phyloP scores from a whole-genome alignment of 2,329 filamentous ascomycete genomes.

The Fusarium pseudograminearum region DNA sequence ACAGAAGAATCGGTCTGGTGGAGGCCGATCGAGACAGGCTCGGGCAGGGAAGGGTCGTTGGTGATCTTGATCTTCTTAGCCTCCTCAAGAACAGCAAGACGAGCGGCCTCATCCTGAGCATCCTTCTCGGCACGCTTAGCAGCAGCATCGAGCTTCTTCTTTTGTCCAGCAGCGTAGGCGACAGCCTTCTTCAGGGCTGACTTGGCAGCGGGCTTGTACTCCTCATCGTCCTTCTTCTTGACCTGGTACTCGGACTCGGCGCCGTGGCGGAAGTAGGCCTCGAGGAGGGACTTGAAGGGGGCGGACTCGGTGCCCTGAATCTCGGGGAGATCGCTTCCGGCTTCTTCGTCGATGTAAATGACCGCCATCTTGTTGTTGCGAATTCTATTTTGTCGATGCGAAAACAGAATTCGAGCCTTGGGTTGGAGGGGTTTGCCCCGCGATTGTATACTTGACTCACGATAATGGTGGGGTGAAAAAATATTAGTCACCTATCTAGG shows the following conservation, averaged over 20 bases:
- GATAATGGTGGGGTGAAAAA: constrained; percentile 43
- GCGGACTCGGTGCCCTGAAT: constrained; percentile 76
- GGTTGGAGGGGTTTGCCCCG: constrained; percentile 39
- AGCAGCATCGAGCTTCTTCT: constrained; percentile 46
- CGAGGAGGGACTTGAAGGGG: constrained; percentile 84
- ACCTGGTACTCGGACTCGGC: constrained; percentile 58
- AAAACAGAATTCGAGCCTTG: constrained; percentile 24
- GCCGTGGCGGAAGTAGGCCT: constrained; percentile 72
- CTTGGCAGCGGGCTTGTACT: constrained; percentile 48
- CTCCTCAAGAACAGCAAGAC: constrained; percentile 44
- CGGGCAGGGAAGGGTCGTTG: constrained; percentile 79
- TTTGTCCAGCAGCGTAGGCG: constrained; percentile 42
- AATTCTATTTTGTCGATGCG: constrained; percentile 23
- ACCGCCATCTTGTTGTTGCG: constrained; percentile 49
- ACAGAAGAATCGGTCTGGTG: constrained; percentile 56
- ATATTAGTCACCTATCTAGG: constrained; percentile 30
- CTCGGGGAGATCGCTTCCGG: constrained; percentile 76
- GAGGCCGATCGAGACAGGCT: constrained; percentile 80
- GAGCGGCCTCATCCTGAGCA: constrained; percentile 41
- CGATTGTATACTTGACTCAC: constrained; percentile 38
- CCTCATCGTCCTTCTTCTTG: constrained; percentile 53
- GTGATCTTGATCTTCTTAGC: constrained; percentile 48
- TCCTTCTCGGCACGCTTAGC: constrained; percentile 47
- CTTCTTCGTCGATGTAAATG: constrained; percentile 76
- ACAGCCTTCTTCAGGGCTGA: constrained; percentile 48